Evolutionary conservation across 345 rosid genomes (phyloP).

Genomic region (Syzygium oleosum): DNA sequence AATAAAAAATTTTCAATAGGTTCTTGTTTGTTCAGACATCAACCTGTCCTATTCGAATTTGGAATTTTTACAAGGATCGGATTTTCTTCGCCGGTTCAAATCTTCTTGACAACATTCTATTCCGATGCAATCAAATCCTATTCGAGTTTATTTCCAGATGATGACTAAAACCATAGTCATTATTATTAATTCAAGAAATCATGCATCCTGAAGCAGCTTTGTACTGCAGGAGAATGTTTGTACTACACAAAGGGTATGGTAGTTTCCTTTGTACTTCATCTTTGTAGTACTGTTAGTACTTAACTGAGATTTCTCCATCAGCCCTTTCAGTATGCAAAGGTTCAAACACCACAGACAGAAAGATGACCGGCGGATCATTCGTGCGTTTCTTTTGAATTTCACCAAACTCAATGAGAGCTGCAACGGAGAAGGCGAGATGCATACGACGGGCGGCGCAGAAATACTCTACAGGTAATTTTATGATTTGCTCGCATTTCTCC

Average conservation of each 20-base stretch:
- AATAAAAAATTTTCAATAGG: too few species aligned
- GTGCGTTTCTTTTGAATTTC: background rate
- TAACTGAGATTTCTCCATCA: background rate
- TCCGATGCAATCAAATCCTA: background rate
- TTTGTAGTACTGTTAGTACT: background rate
- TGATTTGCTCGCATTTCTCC: background rate
- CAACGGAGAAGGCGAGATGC: background rate
- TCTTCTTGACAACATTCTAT: background rate
- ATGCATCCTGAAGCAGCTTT: background rate
- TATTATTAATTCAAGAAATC: background rate
- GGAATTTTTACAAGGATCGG: too few species aligned
- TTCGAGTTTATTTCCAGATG: background rate
- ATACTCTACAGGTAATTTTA: background rate
- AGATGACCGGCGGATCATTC: background rate
- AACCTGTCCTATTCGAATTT: too few species aligned
- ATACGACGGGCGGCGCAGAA: background rate
- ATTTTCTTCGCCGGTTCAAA: too few species aligned
- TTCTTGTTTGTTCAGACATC: too few species aligned
- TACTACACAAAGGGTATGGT: background rate
- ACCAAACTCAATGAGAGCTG: background rate
- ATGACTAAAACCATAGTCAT: background rate
- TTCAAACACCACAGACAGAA: background rate
- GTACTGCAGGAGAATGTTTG: background rate
- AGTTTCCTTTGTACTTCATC: background rate
- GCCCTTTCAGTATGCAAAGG: background rate